Base-by-base conservation (phyloP, 2,329 filamentous ascomycete species). In the Paecilomyces sp. region DNA sequence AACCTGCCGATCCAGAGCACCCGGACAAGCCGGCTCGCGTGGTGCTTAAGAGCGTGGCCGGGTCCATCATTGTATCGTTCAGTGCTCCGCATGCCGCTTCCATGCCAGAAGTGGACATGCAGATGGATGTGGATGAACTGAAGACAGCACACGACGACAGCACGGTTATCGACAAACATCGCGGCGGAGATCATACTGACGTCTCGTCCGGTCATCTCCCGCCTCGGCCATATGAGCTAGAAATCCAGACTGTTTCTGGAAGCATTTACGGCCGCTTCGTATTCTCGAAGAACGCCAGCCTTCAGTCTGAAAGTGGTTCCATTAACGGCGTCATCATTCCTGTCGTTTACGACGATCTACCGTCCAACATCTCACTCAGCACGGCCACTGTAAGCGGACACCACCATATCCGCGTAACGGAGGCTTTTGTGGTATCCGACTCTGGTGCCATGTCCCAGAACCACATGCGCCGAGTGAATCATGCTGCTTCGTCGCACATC, bases 261-360 rank as follows among this genome's bases (percentile, higher is more conserved):
- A 65, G 61, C 28, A 66, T 74, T 36, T 61, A 60, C 5, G 72
- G 70, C 76, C 74, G 76, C 56, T 74, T 84, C 63, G 72, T 83
- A 5, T 77, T 84, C 31, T 73, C 80, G 1, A 74, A 77, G 25
- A 77, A 81, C 51, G 69, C 73, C 4, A 75, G 85, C 63, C 67
- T 77, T 25, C 73, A 74, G 3, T 79, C 82, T 9, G 64, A 72
- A 0, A 72, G 72, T 55, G 85, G 85, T 30, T 71, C 67, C 11
- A 77, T 86, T 51, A 76, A 72, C 18, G 79, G 82, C 9, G 77
- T 74, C 1, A 76, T 88, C 28, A 70, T 72, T 1, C 76, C 86
- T 6, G 75, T 67, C 34, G 60, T 63, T 13, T 61, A 54, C 7
- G 24, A 54, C 12, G 25, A 58, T 30, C 55, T 36, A 24, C 33